phyloP scores from a whole-genome alignment of 2,329 filamentous ascomycete species.

The Talaromyces islandicus region DNA sequence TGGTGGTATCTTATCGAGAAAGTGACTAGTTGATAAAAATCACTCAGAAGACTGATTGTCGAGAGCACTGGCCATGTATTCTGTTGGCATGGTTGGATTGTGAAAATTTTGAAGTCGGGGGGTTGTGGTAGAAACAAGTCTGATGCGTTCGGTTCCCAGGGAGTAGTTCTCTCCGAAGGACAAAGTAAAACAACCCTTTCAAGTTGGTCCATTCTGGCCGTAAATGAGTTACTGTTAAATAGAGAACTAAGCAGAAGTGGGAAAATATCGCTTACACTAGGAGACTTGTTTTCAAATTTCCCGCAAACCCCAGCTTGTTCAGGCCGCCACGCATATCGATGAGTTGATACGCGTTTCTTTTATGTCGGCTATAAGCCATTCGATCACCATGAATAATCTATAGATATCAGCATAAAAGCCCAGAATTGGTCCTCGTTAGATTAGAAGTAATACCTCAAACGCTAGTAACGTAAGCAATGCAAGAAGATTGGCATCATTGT shows the following conservation, averaged over 20 bases:
- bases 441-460: constrained; percentile 4
- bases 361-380: constrained; percentile 10
- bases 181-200: not conserved
- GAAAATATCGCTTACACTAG: not conserved
- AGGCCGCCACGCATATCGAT: constrained; percentile 10
- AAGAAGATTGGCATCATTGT: not conserved
- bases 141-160: not conserved
- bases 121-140: not conserved
- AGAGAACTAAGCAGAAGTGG: not conserved
- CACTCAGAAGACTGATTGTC: constrained; percentile 4
- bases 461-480: constrained; percentile 6
- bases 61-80: not conserved
- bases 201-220: constrained; percentile 1
- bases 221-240: not conserved
- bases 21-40: constrained; percentile 6
- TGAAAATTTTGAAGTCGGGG: constrained; percentile 7
- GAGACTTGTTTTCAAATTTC: constrained; percentile 12
- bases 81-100: constrained; percentile 2
- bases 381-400: constrained; percentile 14
- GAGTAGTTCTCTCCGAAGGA: not conserved
- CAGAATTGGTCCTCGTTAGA: not conserved
- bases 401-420: not conserved
- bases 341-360: constrained; percentile 7
- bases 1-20: not conserved
- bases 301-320: constrained; percentile 11